A percentile compares a stretch with the other conserved stretches of the same genome.
phyloP scores from a whole-genome alignment of 805 yeast genomes.

The Sugiyamaella boreocaroliniensis region DNA sequence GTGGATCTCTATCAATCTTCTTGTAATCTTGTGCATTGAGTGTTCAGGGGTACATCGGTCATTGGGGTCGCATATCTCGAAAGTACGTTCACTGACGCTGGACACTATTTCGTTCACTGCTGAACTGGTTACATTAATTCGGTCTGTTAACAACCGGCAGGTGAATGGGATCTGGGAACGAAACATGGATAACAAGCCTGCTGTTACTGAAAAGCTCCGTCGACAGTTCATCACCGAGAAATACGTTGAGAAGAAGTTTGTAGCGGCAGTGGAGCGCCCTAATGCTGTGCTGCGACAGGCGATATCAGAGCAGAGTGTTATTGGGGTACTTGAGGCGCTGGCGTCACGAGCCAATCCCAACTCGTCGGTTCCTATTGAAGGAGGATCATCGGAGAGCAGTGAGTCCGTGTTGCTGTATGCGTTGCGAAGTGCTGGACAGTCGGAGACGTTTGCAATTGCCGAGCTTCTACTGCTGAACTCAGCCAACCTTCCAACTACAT shows the following conservation, averaged over 20 bases:
- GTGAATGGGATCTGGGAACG: conserved; percentile 62
- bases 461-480: conserved; percentile 35
- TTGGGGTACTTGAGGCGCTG: conserved; percentile 28
- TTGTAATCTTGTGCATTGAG: conserved; percentile 69
- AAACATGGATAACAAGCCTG: conserved; percentile 18
- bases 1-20: conserved; percentile 76
- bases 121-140: conserved; percentile 54
- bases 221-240: conserved; percentile 57
- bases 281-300: conserved; percentile 31
- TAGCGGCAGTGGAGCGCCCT: conserved; percentile 31
- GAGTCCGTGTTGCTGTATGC: conserved; percentile 31
- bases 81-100: conserved; percentile 67
- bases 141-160: conserved; percentile 46
- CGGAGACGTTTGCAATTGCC: conserved; percentile 31
- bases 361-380: conserved; percentile 12
- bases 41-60: conserved; percentile 88
- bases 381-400: conserved; percentile 1
- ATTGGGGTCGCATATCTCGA: conserved; percentile 74
- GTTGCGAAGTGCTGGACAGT: conserved; percentile 25
- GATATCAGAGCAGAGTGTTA: conserved; percentile 27
- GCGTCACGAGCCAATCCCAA: conserved; percentile 37
- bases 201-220: conserved; percentile 42
- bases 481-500: conserved; percentile 24
- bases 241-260: conserved; percentile 50
- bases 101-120: conserved; percentile 53